Base-by-base conservation (phyloP, 1,139 yeast species). In the Candida sanyaensis region DNA sequence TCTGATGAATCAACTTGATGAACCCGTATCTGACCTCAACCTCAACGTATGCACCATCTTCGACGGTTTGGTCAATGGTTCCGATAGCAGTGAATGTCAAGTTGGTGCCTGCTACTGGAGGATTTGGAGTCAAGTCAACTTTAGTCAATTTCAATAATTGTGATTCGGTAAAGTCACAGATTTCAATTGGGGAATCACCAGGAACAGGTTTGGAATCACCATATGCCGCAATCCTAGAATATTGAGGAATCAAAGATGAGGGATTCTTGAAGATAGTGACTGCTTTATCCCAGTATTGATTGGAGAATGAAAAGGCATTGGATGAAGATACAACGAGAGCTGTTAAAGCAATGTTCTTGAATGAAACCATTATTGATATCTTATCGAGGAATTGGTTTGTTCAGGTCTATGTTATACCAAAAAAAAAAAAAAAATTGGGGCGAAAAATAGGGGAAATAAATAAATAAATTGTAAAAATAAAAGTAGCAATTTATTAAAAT, bases 1-100 rank as follows among this genome's bases (percentile, higher is more conserved):
- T 88, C 63, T 90, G 91, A 58, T 89, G 87, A 48, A 95, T 68
- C 52, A 93, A 77, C 60, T 87, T 86, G 66, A 93, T 92, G 71
- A 88, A 90, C 9, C 98, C 99, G 61, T 91, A 87, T 56, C 89
- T 80, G 32, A 95, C 98, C 55, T 90, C 96, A 36, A 93, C 91
- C 55, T 90, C 96, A 45, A 93, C 96, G 62, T 91, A 93, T 0
- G 98, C 89, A 34, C 99, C 99, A 4, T 73, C 93, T 38, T 68
- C 81, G 41, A 95, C 73, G 17, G 75, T 76, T 48, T 78, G 65
- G 37, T 73, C 58, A 51, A 92, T 69, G 42, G 63, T 64, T 1
- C 97, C 99, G 13, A 72, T 65, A 4, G 97, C 99, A 27, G 77
- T 65, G 53, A 95, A 82, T 12, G 96, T 87, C 63, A 93, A 75